A percentile compares a stretch with the other conserved stretches of the same genome.
Conservation (phyloP, 202 grass and related monocot species). For the Carex sylvatica region DNA sequence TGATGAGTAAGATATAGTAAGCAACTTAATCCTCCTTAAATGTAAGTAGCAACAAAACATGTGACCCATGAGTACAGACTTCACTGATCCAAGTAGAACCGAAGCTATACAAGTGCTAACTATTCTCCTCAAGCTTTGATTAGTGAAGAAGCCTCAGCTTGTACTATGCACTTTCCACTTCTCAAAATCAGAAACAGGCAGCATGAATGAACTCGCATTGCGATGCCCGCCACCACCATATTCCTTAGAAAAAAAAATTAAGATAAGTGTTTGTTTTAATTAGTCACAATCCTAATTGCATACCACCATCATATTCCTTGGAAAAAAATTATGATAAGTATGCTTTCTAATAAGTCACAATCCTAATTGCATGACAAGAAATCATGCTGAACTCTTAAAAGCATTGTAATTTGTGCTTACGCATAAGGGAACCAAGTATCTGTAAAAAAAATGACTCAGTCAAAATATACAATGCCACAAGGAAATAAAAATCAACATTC, state of each 20-base stretch:
- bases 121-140: background rate
- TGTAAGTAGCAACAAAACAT: too few species aligned
- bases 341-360: background rate
- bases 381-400: background rate
- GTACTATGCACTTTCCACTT: constrained; percentile 59
- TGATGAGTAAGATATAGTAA: too few species aligned
- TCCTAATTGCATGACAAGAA: background rate
- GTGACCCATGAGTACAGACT: background rate
- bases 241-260: constrained; percentile 37
- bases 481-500: background rate
- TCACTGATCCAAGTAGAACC: background rate
- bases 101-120: background rate
- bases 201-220: constrained; percentile 88
- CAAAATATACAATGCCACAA: background rate
- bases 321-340: constrained; percentile 15
- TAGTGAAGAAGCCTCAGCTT: constrained; percentile 22
- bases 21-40: too few species aligned
- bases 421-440: background rate
- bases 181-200: constrained; percentile 60
- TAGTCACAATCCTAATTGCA: constrained; percentile 18
- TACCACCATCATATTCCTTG: constrained; percentile 61
- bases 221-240: constrained; percentile 76
- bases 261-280: constrained; percentile 12
- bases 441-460: background rate
- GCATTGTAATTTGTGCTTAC: background rate